Conservation (phyloP, 306 rosid genomes). For the Cucurbita moschata region DNA sequence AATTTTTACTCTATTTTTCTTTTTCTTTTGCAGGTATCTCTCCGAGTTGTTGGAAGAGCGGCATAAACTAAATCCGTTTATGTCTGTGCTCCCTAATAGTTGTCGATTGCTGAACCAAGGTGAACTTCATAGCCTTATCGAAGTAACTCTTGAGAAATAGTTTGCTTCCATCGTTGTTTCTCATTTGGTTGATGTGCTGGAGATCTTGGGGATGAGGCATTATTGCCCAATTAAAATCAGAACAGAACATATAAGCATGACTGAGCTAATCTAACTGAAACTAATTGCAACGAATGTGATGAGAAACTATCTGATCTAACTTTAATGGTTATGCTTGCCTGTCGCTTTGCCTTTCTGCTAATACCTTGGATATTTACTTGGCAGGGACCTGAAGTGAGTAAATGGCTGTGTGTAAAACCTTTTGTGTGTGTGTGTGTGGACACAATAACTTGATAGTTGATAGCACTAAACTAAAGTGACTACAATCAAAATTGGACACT, state of each 20-base stretch:
- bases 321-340: background rate
- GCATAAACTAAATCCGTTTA: conserved; percentile 60
- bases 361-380: background rate
- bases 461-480: background rate
- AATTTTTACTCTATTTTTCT: background rate
- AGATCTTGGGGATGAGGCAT: background rate
- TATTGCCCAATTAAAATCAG: background rate
- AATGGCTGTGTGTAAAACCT: background rate
- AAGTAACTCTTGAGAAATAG: background rate
- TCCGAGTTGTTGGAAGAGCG: conserved; percentile 74
- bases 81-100: conserved; percentile 55
- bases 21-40: conserved; percentile 39
- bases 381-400: background rate
- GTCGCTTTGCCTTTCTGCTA: background rate
- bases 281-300: background rate
- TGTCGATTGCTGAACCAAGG: conserved; percentile 82
- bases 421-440: background rate
- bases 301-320: background rate
- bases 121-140: conserved; percentile 20
- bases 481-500: background rate
- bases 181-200: background rate
- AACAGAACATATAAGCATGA: background rate
- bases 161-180: background rate
- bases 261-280: background rate
- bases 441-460: background rate